Conservation (phyloP, 2,329 filamentous ascomycete species). For the Claviceps spartinae region DNA sequence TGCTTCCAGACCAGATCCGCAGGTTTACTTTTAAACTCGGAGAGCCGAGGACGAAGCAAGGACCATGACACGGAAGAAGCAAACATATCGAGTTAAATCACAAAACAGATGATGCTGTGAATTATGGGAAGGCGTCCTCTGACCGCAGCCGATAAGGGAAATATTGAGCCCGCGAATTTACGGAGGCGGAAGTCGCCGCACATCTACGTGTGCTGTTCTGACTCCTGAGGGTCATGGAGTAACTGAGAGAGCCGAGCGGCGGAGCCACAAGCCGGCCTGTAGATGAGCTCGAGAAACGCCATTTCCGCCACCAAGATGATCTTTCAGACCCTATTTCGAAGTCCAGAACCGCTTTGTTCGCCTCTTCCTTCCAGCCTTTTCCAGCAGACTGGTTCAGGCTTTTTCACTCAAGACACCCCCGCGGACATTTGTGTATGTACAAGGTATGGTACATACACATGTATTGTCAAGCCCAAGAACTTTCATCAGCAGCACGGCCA, state of each 20-base stretch:
- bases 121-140: neutral
- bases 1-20: neutral
- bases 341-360: conserved; percentile 1
- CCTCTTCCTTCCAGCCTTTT: neutral
- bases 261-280: neutral
- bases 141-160: neutral
- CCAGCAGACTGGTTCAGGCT: neutral
- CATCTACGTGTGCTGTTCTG: neutral
- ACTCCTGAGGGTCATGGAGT: neutral
- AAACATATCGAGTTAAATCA: neutral
- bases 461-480: neutral
- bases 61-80: neutral
- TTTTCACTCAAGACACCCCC: neutral
- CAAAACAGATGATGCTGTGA: neutral
- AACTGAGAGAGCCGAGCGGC: conserved; percentile 2
- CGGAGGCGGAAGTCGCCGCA: conserved; percentile 1
- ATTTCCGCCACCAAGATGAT: conserved; percentile 14
- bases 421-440: neutral
- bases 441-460: neutral
- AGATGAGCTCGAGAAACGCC: neutral
- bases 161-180: neutral
- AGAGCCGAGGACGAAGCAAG: neutral
- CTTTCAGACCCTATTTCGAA: conserved; percentile 5
- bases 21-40: neutral
- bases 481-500: too few species aligned